A percentile compares a stretch with the other conserved stretches of the same genome.
Conservation (phyloP, 2,329 filamentous ascomycete genomes). For the Fusarium chaquense region DNA sequence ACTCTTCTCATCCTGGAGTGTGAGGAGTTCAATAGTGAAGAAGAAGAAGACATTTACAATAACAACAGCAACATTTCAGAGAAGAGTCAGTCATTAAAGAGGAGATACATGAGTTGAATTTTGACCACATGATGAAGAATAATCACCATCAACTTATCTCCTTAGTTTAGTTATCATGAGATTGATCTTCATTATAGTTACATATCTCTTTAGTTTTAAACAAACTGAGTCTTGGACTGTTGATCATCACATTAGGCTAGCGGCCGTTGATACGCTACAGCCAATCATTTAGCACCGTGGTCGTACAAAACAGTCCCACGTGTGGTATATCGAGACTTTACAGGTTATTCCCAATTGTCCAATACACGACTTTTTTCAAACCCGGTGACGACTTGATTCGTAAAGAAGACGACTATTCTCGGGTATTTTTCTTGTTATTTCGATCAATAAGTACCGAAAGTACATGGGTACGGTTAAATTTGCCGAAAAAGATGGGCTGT, state of each 20-base stretch:
- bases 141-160: background rate
- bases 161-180: constrained; percentile 1
- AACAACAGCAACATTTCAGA: background rate
- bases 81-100: background rate
- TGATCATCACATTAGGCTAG: constrained; percentile 13
- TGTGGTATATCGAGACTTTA: constrained; percentile 22
- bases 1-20: constrained; percentile 35
- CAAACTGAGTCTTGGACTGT: background rate
- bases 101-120: too few relatives aligned
- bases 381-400: constrained; percentile 25
- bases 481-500: background rate
- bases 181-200: background rate
- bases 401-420: background rate
- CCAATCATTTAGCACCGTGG: constrained; percentile 46
- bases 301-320: constrained; percentile 33
- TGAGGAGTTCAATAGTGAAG: constrained; percentile 22
- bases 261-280: constrained; percentile 14
- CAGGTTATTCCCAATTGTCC: constrained; percentile 2
- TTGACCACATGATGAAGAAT: background rate
- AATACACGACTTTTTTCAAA: constrained; percentile 9
- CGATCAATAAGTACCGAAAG: background rate
- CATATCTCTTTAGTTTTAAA: background rate
- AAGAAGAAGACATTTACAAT: constrained; percentile 36
- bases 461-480: background rate
- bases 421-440: background rate